Percentiles rank a stretch among this genome's conserved stretches.
Evolutionary conservation across 2,329 filamentous ascomycete genomes (phyloP).

Genomic region (Pseudogymnoascus sp.): DNA sequence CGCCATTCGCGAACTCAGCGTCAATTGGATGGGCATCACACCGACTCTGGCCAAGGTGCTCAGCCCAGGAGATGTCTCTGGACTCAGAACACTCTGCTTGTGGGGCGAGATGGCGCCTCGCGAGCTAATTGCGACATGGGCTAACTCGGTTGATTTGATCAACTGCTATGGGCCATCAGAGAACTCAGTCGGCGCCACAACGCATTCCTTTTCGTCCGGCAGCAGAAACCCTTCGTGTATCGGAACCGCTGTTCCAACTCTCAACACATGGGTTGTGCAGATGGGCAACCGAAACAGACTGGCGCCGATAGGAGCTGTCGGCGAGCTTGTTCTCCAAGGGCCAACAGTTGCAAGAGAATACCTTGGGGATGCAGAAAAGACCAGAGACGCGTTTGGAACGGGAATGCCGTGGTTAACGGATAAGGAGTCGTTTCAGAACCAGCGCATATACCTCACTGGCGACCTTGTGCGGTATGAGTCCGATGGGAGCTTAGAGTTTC

Average conservation of each 20-base stretch:
- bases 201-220: neutral
- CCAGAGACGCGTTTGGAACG: constrained; percentile 30
- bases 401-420: constrained; percentile 24
- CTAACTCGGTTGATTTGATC: constrained; percentile 11
- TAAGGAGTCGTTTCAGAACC: neutral
- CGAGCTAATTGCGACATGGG: constrained; percentile 11
- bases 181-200: constrained; percentile 4
- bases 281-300: constrained; percentile 31
- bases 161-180: constrained; percentile 18
- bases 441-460: constrained; percentile 26
- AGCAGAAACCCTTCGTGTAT: neutral
- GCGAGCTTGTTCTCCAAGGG: constrained; percentile 35
- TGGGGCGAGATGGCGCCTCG: constrained; percentile 14
- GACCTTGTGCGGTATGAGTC: constrained; percentile 41
- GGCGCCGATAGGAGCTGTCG: constrained; percentile 28
- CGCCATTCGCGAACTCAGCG: constrained; percentile 12
- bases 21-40: constrained; percentile 17
- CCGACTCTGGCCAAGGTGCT: constrained; percentile 14
- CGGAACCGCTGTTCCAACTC: neutral
- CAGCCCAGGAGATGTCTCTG: constrained; percentile 14
- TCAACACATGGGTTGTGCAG: constrained; percentile 34
- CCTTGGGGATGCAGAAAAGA: constrained; percentile 32
- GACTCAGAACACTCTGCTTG: constrained; percentile 12
- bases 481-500: constrained; percentile 53
- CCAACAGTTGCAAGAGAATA: constrained; percentile 34